Evolutionary conservation across 2,329 filamentous ascomycete species (phyloP).

Genomic region (Alternaria sp.): DNA sequence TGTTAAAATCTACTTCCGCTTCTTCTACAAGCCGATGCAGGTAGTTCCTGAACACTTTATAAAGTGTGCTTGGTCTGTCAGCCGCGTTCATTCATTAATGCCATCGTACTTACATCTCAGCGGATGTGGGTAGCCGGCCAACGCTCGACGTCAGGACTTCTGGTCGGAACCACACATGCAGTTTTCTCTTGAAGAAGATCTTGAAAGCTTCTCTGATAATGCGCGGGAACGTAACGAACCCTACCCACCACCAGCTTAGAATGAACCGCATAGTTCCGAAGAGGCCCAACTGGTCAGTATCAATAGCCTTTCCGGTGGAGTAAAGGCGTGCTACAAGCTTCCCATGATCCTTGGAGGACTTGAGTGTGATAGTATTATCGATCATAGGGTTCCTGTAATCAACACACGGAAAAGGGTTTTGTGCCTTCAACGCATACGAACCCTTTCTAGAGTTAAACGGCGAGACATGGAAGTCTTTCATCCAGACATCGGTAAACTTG

Average conservation of each 20-base stretch:
- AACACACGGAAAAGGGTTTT: conserved; percentile 53
- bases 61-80: conserved; percentile 40
- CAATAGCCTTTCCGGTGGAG: conserved; percentile 60
- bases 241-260: conserved; percentile 71
- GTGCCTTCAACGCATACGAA: conserved; percentile 57
- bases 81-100: neutral
- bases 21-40: conserved; percentile 59
- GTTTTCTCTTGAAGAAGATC: conserved; percentile 64
- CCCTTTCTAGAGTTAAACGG: conserved; percentile 71
- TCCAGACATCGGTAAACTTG: conserved; percentile 63
- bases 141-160: conserved; percentile 67
- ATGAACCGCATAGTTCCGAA: conserved; percentile 60
- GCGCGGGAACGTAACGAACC: conserved; percentile 70
- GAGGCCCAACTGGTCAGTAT: conserved; percentile 59
- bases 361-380: conserved; percentile 68
- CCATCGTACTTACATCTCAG: conserved; percentile 53
- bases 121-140: conserved; percentile 60
- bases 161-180: conserved; percentile 72
- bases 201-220: conserved; percentile 68
- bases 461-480: conserved; percentile 79
- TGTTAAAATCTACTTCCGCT: conserved; percentile 54
- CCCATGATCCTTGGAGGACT: conserved; percentile 65
- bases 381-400: conserved; percentile 52
- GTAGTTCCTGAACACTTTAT: conserved; percentile 52
- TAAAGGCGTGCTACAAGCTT: conserved; percentile 70